These are phyloP conservation scores for Thalassiosira livingstoniorum DNA, from an alignment of 352 stramenopile species.

Conservation along the genomic window DNA sequence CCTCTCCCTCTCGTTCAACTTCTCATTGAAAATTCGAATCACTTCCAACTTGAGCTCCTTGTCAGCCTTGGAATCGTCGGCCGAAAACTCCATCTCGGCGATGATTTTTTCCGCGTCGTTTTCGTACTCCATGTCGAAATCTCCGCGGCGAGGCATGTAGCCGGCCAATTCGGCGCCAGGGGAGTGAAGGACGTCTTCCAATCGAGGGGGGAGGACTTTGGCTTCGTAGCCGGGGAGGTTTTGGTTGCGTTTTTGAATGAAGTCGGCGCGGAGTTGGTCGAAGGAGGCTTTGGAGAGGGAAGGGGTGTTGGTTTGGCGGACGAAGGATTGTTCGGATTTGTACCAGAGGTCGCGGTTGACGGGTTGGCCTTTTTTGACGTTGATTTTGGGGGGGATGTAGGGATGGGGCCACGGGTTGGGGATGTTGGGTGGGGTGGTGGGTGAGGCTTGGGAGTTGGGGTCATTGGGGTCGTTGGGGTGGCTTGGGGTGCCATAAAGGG, in stretches of 20 bases:
- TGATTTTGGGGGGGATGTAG: slow-evolving; percentile 65
- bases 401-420: slow-evolving; percentile 69
- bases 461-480: slow-evolving; percentile 73
- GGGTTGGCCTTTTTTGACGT: slow-evolving; percentile 69
- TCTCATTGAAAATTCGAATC: slow-evolving; percentile 96
- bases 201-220: slow-evolving; percentile 74
- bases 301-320: slow-evolving; percentile 48
- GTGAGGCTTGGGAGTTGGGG: too few species aligned
- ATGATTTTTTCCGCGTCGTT: slow-evolving; percentile 97
- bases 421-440: too few species aligned
- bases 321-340: slow-evolving; percentile 76
- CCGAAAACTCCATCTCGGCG: slow-evolving; percentile 94
- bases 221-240: slow-evolving; percentile 64
- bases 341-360: slow-evolving; percentile 76
- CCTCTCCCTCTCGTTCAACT: slow-evolving; percentile 93
- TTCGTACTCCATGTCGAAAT: slow-evolving; percentile 98
- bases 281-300: slow-evolving; percentile 58
- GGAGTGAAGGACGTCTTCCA: slow-evolving; percentile 72
- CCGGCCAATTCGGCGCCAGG: slow-evolving; percentile 87
- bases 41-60: slow-evolving; percentile 95
- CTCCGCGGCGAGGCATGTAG: slow-evolving; percentile 95
- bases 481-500: slow-evolving; percentile 57
- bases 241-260: slow-evolving; percentile 67
- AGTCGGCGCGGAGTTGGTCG: slow-evolving; percentile 70
- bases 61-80: slow-evolving; percentile 88